Conservation (phyloP, 257 asterid genomes). For the Oldenlandia corymbosa region DNA sequence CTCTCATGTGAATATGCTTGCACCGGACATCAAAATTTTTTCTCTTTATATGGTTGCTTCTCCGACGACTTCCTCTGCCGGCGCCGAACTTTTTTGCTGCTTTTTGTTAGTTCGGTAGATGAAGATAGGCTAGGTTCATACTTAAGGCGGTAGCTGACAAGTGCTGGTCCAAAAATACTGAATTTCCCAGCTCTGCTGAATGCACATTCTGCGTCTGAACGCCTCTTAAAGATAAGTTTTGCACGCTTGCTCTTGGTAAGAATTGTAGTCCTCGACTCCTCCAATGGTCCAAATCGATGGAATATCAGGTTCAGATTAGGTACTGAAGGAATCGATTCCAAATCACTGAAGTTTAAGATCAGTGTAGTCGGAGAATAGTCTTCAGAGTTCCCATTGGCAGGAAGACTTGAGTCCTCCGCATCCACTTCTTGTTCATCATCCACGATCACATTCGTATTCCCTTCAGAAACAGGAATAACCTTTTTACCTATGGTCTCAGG, state of each 20-base stretch:
- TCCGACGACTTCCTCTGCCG: constrained; percentile 16
- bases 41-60: constrained; percentile 18
- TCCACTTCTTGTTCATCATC: constrained; percentile 19
- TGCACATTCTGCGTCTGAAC: constrained; percentile 61
- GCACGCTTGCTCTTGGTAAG: constrained; percentile 53
- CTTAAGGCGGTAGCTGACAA: constrained; percentile 53
- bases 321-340: constrained; percentile 55
- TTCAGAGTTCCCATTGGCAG: constrained; percentile 19
- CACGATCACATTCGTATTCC: constrained; percentile 14
- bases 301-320: constrained; percentile 52
- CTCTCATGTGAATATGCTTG: too few relatives aligned
- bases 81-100: constrained; percentile 23
- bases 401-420: constrained; percentile 12
- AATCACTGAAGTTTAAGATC: constrained; percentile 40
- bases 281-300: constrained; percentile 47
- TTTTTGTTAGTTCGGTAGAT: constrained; percentile 33
- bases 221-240: constrained; percentile 54
- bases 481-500: constrained; percentile 18
- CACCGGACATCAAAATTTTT: neutral
- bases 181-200: constrained; percentile 67
- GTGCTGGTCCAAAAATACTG: constrained; percentile 63
- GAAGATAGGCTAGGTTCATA: constrained; percentile 32
- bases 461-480: constrained; percentile 16
- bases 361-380: constrained; percentile 49
- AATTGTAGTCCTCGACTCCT: constrained; percentile 48